Evolutionary conservation across 768 basidiomycete genomes (phyloP).

Genomic region (Auricularia cornea): DNA sequence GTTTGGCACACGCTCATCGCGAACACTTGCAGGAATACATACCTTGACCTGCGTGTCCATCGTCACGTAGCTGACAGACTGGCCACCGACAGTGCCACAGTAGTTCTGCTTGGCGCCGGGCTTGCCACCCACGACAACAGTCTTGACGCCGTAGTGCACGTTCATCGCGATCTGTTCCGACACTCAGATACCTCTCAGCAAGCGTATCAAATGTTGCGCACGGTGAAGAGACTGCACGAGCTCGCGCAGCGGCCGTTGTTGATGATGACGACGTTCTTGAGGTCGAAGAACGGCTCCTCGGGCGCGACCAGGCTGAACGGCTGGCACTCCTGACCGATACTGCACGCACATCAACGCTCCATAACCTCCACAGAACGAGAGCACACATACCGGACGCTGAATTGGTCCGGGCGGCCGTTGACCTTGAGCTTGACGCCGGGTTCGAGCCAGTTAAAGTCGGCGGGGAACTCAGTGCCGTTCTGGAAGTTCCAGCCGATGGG

Average conservation of each 20-base stretch:
- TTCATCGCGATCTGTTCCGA: constrained; percentile 48
- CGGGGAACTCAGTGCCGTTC: constrained; percentile 35
- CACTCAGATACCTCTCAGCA: not conserved
- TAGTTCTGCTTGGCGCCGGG: constrained; percentile 42
- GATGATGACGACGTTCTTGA: constrained; percentile 43
- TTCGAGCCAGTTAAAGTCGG: constrained; percentile 38
- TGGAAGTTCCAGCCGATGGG: constrained; percentile 41
- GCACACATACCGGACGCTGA: constrained; percentile 33
- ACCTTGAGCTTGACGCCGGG: constrained; percentile 34
- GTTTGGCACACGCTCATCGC: not conserved
- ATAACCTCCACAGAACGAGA: not conserved
- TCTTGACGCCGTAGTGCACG: constrained; percentile 47
- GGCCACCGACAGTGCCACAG: constrained; percentile 56
- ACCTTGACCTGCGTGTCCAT: constrained; percentile 52
- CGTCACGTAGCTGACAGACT: constrained; percentile 48
- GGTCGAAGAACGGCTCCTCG: constrained; percentile 37
- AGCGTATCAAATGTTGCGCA: constrained; percentile 13
- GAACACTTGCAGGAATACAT: constrained; percentile 21
- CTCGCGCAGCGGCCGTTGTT: constrained; percentile 44
- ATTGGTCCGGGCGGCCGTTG: constrained; percentile 42
- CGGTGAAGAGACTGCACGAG: constrained; percentile 22
- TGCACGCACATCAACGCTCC: constrained; percentile 6
- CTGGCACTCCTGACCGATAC: constrained; percentile 28
- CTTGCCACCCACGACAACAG: constrained; percentile 51
- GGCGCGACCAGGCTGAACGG: constrained; percentile 32